phyloP scores from a whole-genome alignment of 441 rosid species.

The Syzygium syzygioides region DNA sequence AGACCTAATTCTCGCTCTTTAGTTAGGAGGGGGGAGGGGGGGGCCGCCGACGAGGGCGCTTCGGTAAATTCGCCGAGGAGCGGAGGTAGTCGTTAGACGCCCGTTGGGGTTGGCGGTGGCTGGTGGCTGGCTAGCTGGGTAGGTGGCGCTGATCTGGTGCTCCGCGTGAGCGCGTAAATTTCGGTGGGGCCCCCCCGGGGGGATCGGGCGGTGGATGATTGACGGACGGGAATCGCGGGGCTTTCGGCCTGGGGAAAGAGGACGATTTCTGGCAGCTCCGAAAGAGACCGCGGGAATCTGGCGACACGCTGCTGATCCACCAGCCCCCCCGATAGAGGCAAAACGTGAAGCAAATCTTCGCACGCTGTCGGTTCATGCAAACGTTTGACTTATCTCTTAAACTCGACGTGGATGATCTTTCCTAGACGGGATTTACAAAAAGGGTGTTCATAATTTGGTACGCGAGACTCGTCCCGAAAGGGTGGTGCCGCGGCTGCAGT shows the following conservation, averaged over 20 bases:
- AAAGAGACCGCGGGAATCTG: neutral
- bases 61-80: neutral
- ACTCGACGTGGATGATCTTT: neutral
- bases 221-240: neutral
- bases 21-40: neutral
- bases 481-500: too few relatives aligned
- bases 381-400: neutral
- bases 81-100: neutral
- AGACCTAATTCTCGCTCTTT: neutral
- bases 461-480: too few relatives aligned
- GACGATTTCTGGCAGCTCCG: neutral
- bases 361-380: neutral
- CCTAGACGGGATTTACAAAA: neutral
- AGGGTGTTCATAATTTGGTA: neutral
- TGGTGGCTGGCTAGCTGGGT: neutral
- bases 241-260: neutral
- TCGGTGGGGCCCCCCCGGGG: neutral
- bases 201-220: neutral
- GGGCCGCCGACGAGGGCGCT: neutral
- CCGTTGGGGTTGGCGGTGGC: neutral
- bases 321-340: neutral
- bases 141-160: neutral
- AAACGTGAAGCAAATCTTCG: neutral
- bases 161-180: neutral
- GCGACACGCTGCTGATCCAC: neutral